Base-by-base conservation (phyloP, 2,329 filamentous ascomycete genomes). In the Hirsutella thompsonii region DNA sequence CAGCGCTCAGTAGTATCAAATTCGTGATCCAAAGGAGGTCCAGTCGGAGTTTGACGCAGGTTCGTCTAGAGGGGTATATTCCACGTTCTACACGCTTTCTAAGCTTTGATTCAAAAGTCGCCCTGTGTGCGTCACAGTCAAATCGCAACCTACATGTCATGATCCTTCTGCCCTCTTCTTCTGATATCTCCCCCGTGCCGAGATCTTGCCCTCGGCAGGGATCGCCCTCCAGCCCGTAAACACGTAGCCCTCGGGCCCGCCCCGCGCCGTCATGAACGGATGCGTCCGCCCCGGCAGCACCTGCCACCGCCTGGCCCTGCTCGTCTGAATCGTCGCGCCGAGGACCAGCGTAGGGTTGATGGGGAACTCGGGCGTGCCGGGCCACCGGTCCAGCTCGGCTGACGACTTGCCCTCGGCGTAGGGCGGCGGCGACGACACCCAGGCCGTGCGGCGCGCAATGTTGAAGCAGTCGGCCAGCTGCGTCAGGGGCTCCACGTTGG, bases 261-360 rank as follows among this genome's bases (percentile, higher is more conserved):
- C 92, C 33, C 76, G 74, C 30, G 79, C 79, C 44, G 85, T 94
- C 92, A 98, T 98, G 42, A 93, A 62, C 6, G 92, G 92, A 64
- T 98, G 92, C 40, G 92, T 96, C 41, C 92, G 69, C 1, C 87
- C 85, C 0, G 92, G 92, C 37, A 98, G 61, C 2, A 95, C 89
- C 66, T 98, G 92, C 85, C 87, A 96, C 40, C 76, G 70, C 46
- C 83, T 72, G 5, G 83, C 80, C 13, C 86, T 72, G 37, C 81
- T 84, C 2, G 81, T 92, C 63, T 96, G 89, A 40, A 98, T 69
- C 11, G 73, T 77, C 1, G 86, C 79, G 1, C 81, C 85, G 1
- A 96, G 72, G 4, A 98, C 59, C 39, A 94, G 63, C 2, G 86
- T 83, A 0, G 92, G 92, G 56, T 98, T 92, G 13, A 95, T 60